Evolutionary conservation across 371 early-diverging fungal species (phyloP), one percentile per base, ranked within the genome.

Genomic region (Syncephalastrum monosporum): DNA sequence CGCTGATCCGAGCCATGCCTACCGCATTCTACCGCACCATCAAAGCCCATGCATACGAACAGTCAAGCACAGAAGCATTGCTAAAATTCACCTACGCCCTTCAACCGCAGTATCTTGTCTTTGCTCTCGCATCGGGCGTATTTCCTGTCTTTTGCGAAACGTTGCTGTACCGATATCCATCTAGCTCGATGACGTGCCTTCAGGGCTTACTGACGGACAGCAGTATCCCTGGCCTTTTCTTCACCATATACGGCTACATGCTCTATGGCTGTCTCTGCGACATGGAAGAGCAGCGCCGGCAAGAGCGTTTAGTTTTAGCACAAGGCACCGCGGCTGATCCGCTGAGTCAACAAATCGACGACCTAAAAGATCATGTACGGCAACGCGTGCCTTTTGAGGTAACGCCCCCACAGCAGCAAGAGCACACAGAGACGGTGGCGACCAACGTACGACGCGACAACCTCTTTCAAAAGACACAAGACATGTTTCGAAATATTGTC

Each of bases 401-500:
- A 10, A 33, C 38, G 8, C 38, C 38, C 1, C 38, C 38, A 1
- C 60, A 54, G 43, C 44, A 33, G 49, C 60, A 53, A 12, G 54
- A 60, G 46, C 58, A 58, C 33, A 60, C 60, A 7, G 77, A 76
- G 29, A 73, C 70, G 0, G 63, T 73, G 1, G 59, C 74, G 0
- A 70, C 68, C 1, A 65, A 61, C 8, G 65, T 74, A 1, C 71
- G 67, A 0, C 66, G 71, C 4, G 54, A 52, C 13, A 72, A 70
- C 14, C 48, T 79, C 14, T 74, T 76, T 53, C 56, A 60, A 25
- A 75, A 75, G 51, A 56, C 79, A 6, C 60, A 59, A 21, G 56
- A 63, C 15, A 79, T 79, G 79, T 70, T 79, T 42, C 66, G 65
- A 15, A 72, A 69, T 13, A 76, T 76, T 47, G 79, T 75, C 52